phyloP scores from a whole-genome alignment of 345 rosid genomes.

The Linum trigynum region DNA sequence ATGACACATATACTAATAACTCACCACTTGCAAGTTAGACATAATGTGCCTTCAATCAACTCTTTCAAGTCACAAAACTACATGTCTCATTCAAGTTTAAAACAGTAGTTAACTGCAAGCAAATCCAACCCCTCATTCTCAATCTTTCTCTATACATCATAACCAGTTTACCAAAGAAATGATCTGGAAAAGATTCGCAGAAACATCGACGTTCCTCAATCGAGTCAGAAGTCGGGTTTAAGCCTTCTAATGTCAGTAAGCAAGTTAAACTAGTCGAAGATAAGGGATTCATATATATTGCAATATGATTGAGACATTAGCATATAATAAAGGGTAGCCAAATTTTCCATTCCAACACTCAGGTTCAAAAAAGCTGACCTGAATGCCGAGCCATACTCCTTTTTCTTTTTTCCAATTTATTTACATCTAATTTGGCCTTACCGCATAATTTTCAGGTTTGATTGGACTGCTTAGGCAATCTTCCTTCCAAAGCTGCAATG shows the following conservation, averaged over 20 bases:
- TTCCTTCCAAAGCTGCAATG: background rate
- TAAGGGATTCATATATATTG: background rate
- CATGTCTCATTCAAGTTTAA: too few species aligned
- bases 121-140: too few species aligned
- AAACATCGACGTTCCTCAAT: background rate
- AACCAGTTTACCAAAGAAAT: too few species aligned
- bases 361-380: slow-evolving; percentile 43
- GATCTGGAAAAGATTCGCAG: background rate
- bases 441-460: slow-evolving; percentile 1
- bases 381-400: slow-evolving; percentile 20
- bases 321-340: background rate
- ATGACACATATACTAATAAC: too few species aligned
- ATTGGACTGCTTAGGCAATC: background rate
- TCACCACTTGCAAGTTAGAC: too few species aligned
- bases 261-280: background rate
- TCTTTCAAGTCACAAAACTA: too few species aligned
- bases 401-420: background rate
- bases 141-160: too few species aligned
- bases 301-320: background rate
- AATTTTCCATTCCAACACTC: slow-evolving; percentile 27
- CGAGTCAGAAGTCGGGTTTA: background rate
- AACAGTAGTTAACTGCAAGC: too few species aligned
- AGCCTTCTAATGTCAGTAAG: too few species aligned
- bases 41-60: too few species aligned
- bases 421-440: slow-evolving; percentile 8